Conservation (phyloP, 2,329 filamentous ascomycete species). For the Penicillium corylophilum region DNA sequence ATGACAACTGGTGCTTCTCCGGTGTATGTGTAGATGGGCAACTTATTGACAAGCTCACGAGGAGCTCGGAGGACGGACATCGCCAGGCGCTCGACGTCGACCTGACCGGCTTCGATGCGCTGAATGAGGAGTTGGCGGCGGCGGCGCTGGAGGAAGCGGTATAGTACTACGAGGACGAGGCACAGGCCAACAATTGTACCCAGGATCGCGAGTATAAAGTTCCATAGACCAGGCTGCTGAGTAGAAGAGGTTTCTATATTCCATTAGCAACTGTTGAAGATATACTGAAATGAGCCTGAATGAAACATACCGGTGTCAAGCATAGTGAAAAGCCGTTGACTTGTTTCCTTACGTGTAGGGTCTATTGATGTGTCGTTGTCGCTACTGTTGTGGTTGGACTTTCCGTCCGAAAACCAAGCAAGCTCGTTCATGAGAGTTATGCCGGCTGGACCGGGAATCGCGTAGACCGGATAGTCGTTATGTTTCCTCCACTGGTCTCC, state of each 20-base stretch:
- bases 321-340: constrained; percentile 49
- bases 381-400: constrained; percentile 48
- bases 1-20: constrained; percentile 23
- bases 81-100: constrained; percentile 81
- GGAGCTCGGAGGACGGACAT: constrained; percentile 82
- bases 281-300: neutral
- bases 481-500: constrained; percentile 67
- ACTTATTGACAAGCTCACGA: constrained; percentile 64
- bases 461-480: constrained; percentile 80
- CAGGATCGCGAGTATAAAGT: constrained; percentile 71
- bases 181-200: constrained; percentile 77
- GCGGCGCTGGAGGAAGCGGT: constrained; percentile 75
- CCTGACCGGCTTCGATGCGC: constrained; percentile 73
- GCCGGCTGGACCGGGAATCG: constrained; percentile 68
- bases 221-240: constrained; percentile 72
- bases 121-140: constrained; percentile 67
- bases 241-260: constrained; percentile 41
- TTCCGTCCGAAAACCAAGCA: constrained; percentile 72
- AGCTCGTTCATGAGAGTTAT: constrained; percentile 68
- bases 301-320: constrained; percentile 45
- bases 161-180: constrained; percentile 59
- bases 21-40: constrained; percentile 77
- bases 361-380: constrained; percentile 32
- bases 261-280: constrained; percentile 40
- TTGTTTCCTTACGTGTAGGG: neutral